These are phyloP conservation scores for Acer negundo DNA, from an alignment of 345 rosid species.

Conservation along the genomic window DNA sequence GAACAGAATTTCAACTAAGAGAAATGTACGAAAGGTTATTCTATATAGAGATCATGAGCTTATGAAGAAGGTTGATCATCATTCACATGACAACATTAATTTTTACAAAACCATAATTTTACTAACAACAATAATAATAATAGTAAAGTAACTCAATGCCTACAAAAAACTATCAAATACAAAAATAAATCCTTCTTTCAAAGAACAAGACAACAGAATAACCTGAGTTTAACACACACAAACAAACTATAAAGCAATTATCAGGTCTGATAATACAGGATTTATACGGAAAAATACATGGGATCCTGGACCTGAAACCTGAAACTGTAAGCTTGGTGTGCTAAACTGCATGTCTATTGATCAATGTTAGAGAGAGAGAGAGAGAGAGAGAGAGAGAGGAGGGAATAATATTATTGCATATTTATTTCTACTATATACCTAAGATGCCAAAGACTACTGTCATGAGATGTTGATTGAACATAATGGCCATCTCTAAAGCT, in stretches of 20 bases:
- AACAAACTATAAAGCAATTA: background rate
- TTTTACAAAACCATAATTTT: too few species aligned
- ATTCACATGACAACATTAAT: background rate
- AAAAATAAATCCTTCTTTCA: background rate
- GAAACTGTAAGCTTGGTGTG: background rate
- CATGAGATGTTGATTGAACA: conserved; percentile 33
- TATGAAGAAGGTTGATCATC: conserved; percentile 17
- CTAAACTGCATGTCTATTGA: too few species aligned
- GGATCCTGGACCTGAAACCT: too few species aligned
- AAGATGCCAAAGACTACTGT: conserved; percentile 64
- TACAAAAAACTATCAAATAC: background rate
- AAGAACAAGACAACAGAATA: background rate
- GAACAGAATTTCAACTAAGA: background rate
- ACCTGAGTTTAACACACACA: background rate
- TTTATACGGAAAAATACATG: too few species aligned
- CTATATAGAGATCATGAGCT: background rate
- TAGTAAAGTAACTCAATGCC: background rate
- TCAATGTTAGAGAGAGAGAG: background rate
- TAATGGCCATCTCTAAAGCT: conserved; percentile 35
- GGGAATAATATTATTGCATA: background rate
- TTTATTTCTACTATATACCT: conserved; percentile 38
- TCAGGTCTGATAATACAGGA: too few species aligned
- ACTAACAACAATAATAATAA: background rate
- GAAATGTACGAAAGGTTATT: background rate
- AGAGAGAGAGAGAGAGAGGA: background rate